Percentiles rank a stretch among this genome's conserved stretches.
Conservation (phyloP, 805 yeast genomes). For the Ogataea methylovora region DNA sequence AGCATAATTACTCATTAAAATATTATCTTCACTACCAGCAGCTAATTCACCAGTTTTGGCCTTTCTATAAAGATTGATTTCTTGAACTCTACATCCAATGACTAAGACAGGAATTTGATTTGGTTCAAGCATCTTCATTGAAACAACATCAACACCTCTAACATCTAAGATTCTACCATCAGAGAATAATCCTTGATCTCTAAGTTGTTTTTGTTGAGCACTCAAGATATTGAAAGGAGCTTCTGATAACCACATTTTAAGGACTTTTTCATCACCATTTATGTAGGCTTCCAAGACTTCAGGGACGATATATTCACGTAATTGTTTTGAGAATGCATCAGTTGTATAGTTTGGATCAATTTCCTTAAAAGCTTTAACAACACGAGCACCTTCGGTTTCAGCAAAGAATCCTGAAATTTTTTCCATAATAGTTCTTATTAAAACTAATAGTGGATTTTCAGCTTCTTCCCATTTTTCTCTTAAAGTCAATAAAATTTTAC, state of each 20-base stretch:
- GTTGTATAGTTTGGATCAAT: conserved; percentile 85
- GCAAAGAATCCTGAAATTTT: conserved; percentile 85
- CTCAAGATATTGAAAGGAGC: conserved; percentile 94
- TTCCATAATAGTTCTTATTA: conserved; percentile 71
- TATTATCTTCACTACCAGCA: conserved; percentile 93
- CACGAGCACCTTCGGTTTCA: conserved; percentile 94
- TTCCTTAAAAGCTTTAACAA: conserved; percentile 73
- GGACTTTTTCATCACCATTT: conserved; percentile 75
- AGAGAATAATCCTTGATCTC: conserved; percentile 84
- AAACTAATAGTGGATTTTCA: conserved; percentile 82
- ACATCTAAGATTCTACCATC: conserved; percentile 91
- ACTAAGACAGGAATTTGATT: conserved; percentile 89
- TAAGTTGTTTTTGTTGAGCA: conserved; percentile 86
- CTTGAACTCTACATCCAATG: conserved; percentile 94
- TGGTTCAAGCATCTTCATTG: conserved; percentile 83
- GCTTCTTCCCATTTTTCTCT: conserved; percentile 84
- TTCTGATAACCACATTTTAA: conserved; percentile 90
- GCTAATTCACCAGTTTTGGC: conserved; percentile 89
- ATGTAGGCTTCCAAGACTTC: conserved; percentile 94
- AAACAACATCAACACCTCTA: conserved; percentile 88
- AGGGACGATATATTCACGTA: conserved; percentile 90
- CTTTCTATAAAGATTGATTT: conserved; percentile 81
- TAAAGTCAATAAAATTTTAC: conserved; percentile 52
- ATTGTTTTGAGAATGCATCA: conserved; percentile 70
- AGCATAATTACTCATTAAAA: conserved; percentile 89